A percentile compares a stretch with the other conserved stretches of the same genome.
Evolutionary conservation across 1,139 yeast genomes (phyloP).

Genomic region (Tardiomyces digboiensis): DNA sequence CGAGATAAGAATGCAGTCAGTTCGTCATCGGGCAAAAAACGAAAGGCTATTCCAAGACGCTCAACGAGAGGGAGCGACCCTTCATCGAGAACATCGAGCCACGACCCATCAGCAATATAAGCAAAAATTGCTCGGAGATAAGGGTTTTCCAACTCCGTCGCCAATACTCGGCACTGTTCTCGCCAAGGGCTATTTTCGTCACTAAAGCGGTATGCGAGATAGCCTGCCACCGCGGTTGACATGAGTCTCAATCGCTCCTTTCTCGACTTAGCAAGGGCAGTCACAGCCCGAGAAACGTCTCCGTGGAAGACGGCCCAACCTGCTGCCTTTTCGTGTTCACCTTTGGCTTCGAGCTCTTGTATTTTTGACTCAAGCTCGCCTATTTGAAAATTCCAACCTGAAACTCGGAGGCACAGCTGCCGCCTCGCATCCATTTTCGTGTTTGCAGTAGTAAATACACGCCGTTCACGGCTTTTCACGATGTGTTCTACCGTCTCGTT

Average conservation of each 20-base stretch:
- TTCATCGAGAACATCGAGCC: conserved; percentile 95
- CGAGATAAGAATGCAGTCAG: conserved; percentile 43
- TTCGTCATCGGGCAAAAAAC: conserved; percentile 77
- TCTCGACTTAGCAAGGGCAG: conserved; percentile 48
- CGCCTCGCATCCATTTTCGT: conserved; percentile 37
- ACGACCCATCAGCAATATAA: conserved; percentile 85
- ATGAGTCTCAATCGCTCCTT: conserved; percentile 61
- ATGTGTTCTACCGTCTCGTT: conserved; percentile 25
- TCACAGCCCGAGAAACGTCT: conserved; percentile 71
- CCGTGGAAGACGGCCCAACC: conserved; percentile 98
- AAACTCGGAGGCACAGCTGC: conserved; percentile 69
- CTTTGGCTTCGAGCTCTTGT: conserved; percentile 43
- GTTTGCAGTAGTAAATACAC: not conserved
- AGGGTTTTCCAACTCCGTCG: conserved; percentile 82
- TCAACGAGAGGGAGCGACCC: conserved; percentile 82
- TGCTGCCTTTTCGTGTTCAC: conserved; percentile 82
- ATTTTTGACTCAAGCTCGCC: conserved; percentile 69
- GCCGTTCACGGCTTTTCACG: conserved; percentile 8
- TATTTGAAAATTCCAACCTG: conserved; percentile 87
- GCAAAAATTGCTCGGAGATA: conserved; percentile 90
- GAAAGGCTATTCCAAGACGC: conserved; percentile 78
- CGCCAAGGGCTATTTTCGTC: conserved; percentile 79
- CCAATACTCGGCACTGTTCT: conserved; percentile 82
- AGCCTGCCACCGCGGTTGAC: conserved; percentile 94
- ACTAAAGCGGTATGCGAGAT: conserved; percentile 59